Evolutionary conservation across 2,329 filamentous ascomycete genomes (phyloP), one percentile per base, ranked within the genome.

Genomic region (Gnomoniopsis sp.): DNA sequence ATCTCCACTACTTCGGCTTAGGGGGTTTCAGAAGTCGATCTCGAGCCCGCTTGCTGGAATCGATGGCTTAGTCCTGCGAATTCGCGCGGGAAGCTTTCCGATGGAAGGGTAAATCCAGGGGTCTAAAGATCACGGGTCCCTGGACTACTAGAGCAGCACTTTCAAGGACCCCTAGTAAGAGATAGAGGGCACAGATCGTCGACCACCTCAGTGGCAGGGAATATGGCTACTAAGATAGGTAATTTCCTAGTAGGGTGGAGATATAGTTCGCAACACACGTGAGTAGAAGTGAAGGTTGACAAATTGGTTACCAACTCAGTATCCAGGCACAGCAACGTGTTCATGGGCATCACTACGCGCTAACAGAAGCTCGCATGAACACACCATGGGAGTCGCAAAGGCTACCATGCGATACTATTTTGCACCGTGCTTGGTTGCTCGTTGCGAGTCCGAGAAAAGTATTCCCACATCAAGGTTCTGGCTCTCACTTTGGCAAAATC

Each of bases 1-100:
- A 41, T 47, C 38, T 47, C 57, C 52, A 59, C 49, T 14, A 36
- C 19, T 48, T 46, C 26, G 49, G 49, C 36, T 46, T 49, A 55
- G 57, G 30, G 23, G 22, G 52, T 59, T 59, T 55, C 52, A 55
- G 52, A 55, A 55, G 47, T 59, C 47, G 57, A 59, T 55, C 57
- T 51, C 44, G 47, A 59, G 47, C 47, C 49, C 38, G 51, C 41
- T 51, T 23, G 44, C 57, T 38, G 36, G 57, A 53, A 19, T 23
- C 57, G 53, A 38, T 41, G 52, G 57, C 57, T 51, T 26, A 47
- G 47, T 51, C 47, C 41, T 52, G 52, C 34, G 50, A 36, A n/a
- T 23, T 47, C 12, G 23, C 17, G 44, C 57, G 57, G 51, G 52
- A 55, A 21, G 21, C 47, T 22, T 55, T 55, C 57, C 52, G 51